Base-by-base conservation (phyloP, 1,284 basidiomycete species). In the Melampsora occidentalis region DNA sequence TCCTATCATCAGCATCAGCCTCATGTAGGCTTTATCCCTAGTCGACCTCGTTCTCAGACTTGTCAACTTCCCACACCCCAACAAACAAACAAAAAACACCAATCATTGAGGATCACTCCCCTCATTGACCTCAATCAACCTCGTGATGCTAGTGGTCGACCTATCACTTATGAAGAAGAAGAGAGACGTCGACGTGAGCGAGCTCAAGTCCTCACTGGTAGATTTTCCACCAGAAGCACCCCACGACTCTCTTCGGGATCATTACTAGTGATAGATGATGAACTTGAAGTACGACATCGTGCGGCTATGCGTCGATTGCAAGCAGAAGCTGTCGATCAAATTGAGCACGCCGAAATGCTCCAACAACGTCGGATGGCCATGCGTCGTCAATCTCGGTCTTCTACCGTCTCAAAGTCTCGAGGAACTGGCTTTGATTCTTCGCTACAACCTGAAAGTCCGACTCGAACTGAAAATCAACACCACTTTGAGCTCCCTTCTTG, bases 41-140 rank as follows among this genome's bases (percentile, higher is more conserved):
- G 14, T 46, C 42, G 42, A 46, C 7, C 42, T 46, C 42, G 42
- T 14, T 46, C 42, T 46, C 42, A 46, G 14, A 46, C 42, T 46
- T 46, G 42, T 46, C 42, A 46, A 46, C 42, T 16, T 46, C 42
- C 42, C 10, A 46, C 14, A 46, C 14, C 42, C 42, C 10, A 12
- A 46, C 42, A 46, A 14, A 3, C 42, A 16, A 1, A 46, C 12
- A 46, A 14, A 46, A 10, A 46, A 46, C 42, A 10, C 10, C 42
- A 46, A 46, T 46, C 42, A 46, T 46, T 46, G 42, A 46, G 42
- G 12, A 46, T 46, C 42, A 46, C 42, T 57, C 71, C 71, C 42
- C 51, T 73, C 6, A 73, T 73, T 22, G 71, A 73, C 49, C 71
- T 73, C 31, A 65, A 62, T 66, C 71, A 73, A 33, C 71, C 71